Conservation (phyloP, 139 green algal species). For the Tetraselmis striata region DNA sequence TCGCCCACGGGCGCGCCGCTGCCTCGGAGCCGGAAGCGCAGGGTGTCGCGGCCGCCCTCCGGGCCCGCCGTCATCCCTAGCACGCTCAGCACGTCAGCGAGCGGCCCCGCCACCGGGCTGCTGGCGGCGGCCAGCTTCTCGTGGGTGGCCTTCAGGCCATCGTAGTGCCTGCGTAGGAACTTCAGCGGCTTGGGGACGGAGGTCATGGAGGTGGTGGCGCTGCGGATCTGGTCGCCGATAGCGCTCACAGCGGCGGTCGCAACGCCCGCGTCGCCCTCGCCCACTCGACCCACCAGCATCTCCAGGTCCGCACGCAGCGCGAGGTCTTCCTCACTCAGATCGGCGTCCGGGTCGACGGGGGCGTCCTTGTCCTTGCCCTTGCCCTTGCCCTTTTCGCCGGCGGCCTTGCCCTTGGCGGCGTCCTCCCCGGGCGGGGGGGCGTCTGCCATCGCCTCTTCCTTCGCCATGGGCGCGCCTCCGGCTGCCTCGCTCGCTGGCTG, state of each 20-base stretch:
- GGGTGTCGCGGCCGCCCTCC: constrained; percentile 64
- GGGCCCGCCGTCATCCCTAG: constrained; percentile 79
- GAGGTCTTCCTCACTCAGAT: constrained; percentile 86
- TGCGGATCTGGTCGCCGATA: constrained; percentile 68
- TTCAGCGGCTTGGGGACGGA: constrained; percentile 97
- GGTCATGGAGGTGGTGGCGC: constrained; percentile 93
- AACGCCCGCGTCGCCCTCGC: constrained; percentile 44
- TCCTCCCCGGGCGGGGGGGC: background rate
- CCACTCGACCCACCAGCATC: constrained; percentile 72
- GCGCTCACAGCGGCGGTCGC: constrained; percentile 25
- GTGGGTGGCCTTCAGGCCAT: constrained; percentile 56
- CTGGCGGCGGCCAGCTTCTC: constrained; percentile 39
- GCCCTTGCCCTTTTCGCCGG: background rate
- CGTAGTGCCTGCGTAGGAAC: constrained; percentile 88
- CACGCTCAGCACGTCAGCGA: constrained; percentile 94
- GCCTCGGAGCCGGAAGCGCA: constrained; percentile 75
- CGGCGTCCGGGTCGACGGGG: constrained; percentile 42
- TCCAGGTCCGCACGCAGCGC: constrained; percentile 88
- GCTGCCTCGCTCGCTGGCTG: too few relatives aligned
- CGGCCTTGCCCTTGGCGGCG: background rate
- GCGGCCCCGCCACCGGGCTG: constrained; percentile 32
- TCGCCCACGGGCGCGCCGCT: constrained; percentile 23
- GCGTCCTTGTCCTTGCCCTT: constrained; percentile 29
- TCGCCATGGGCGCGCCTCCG: background rate
- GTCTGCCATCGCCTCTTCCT: background rate